These are phyloP conservation scores for Raddia guianensis DNA, from an alignment of 176 grass and related monocot genomes.

Conservation along the genomic window DNA sequence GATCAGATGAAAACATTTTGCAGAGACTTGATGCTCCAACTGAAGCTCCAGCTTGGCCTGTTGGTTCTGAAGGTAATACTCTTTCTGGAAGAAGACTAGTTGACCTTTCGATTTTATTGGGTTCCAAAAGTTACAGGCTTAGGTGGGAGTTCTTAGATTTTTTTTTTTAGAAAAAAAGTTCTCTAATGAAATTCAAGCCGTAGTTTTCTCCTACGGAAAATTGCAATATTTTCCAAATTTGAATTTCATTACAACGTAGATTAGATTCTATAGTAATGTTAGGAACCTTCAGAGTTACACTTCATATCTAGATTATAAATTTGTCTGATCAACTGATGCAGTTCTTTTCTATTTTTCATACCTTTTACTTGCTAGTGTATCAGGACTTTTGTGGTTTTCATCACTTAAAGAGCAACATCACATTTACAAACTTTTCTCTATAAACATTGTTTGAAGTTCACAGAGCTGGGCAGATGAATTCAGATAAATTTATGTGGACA, in stretches of 20 bases:
- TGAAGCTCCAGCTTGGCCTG: constrained; percentile 86
- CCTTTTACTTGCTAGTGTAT: neutral
- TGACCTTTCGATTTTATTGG: constrained; percentile 16
- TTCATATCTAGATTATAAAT: constrained; percentile 10
- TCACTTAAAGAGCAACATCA: neutral
- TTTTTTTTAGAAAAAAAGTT: neutral
- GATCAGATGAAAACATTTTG: constrained; percentile 75
- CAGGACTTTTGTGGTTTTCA: neutral
- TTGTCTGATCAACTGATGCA: neutral
- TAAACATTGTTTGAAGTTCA: neutral
- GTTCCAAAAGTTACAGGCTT: neutral
- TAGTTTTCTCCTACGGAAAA: neutral
- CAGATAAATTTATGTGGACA: neutral
- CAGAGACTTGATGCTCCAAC: constrained; percentile 92
- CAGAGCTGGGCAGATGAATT: neutral
- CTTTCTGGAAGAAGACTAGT: constrained; percentile 14
- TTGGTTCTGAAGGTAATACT: constrained; percentile 87
- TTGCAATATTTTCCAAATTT: neutral
- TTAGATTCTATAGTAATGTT: neutral
- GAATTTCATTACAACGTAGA: neutral
- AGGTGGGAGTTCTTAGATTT: neutral
- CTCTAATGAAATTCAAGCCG: neutral
- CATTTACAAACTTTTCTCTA: neutral
- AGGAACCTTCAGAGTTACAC: neutral
- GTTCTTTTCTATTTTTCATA: neutral